Percentiles rank a stretch among this genome's conserved stretches.
Evolutionary conservation across 192 early-diverging fungal genomes (phyloP).

Genomic region (Backusella macrospora): DNA sequence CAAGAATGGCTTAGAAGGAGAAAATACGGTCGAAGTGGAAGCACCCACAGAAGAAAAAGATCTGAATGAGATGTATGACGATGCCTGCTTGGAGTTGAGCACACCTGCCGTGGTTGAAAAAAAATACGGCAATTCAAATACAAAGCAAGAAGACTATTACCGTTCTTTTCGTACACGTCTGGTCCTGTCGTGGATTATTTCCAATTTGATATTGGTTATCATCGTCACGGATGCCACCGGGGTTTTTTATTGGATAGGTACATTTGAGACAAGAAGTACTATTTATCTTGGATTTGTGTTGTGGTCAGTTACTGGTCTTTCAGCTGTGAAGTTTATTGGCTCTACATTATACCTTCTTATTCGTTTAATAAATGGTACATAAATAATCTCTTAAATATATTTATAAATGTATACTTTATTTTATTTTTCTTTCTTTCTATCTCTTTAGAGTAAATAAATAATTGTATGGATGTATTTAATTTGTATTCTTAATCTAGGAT

Average conservation of each 20-base stretch:
- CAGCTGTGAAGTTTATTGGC: constrained; percentile 70
- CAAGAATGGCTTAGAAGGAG: constrained; percentile 51
- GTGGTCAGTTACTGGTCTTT: constrained; percentile 71
- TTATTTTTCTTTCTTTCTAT: neutral
- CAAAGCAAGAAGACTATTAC: constrained; percentile 75
- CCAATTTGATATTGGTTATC: constrained; percentile 68
- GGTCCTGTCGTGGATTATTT: constrained; percentile 76
- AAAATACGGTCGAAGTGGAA: constrained; percentile 52
- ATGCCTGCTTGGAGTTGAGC: constrained; percentile 63
- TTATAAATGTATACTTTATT: no score
- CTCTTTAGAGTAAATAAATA: neutral
- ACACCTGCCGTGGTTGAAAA: constrained; percentile 40
- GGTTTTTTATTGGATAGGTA: constrained; percentile 34
- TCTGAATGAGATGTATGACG: constrained; percentile 83
- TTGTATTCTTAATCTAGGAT: neutral
- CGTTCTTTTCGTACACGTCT: constrained; percentile 78
- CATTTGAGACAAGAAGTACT: constrained; percentile 41
- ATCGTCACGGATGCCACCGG: constrained; percentile 58
- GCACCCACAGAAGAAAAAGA: constrained; percentile 68
- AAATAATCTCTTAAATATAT: neutral
- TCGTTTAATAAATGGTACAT: neutral
- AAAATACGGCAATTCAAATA: constrained; percentile 65
- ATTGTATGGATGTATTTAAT: neutral
- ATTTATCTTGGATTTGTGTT: constrained; percentile 72
- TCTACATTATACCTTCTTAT: constrained; percentile 53